These are phyloP conservation scores for Gloeostereum incarnatum DNA, from an alignment of 768 basidiomycete species.

Conservation along the genomic window DNA sequence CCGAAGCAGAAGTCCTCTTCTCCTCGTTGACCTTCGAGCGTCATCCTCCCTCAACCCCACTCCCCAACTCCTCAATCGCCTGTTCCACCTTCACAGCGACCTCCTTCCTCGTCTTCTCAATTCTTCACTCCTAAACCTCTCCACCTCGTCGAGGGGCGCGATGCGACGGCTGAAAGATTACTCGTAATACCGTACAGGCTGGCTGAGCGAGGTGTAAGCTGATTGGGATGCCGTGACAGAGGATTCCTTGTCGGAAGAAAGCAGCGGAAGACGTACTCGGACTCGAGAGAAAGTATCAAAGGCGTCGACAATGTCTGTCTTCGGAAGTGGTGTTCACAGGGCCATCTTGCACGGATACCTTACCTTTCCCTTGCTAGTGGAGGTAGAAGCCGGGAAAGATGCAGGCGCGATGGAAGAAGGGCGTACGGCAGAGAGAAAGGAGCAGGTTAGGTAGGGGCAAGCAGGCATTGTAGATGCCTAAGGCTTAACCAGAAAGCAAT, in stretches of 20 bases:
- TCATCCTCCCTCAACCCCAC: slow-evolving; percentile 33
- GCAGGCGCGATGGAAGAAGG: not conserved
- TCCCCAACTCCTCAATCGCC: slow-evolving; percentile 45
- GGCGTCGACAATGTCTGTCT: slow-evolving; percentile 21
- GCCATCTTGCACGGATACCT: slow-evolving; percentile 14
- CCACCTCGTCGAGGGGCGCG: slow-evolving; percentile 46
- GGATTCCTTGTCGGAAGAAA: slow-evolving; percentile 11
- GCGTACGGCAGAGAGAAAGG: slow-evolving; percentile 3
- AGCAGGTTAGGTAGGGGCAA: too few species aligned
- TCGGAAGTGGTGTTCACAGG: slow-evolving; percentile 13
- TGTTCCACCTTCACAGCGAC: slow-evolving; percentile 46
- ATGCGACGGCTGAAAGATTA: slow-evolving; percentile 48
- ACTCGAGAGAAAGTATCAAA: slow-evolving; percentile 28
- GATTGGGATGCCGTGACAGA: slow-evolving; percentile 24
- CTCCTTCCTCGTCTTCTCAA: slow-evolving; percentile 44
- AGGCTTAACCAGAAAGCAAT: too few species aligned
- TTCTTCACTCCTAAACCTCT: slow-evolving; percentile 46
- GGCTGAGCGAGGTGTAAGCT: slow-evolving; percentile 48
- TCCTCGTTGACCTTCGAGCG: slow-evolving; percentile 18
- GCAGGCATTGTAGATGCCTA: too few species aligned
- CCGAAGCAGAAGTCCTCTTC: slow-evolving; percentile 9
- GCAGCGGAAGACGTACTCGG: slow-evolving; percentile 25
- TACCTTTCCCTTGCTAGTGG: slow-evolving; percentile 26
- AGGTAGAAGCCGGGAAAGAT: too few species aligned
- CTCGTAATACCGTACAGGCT: slow-evolving; percentile 52